These are phyloP conservation scores for Inonotus hispidus DNA, from an alignment of 1,284 basidiomycete genomes.

Conservation along the genomic window DNA sequence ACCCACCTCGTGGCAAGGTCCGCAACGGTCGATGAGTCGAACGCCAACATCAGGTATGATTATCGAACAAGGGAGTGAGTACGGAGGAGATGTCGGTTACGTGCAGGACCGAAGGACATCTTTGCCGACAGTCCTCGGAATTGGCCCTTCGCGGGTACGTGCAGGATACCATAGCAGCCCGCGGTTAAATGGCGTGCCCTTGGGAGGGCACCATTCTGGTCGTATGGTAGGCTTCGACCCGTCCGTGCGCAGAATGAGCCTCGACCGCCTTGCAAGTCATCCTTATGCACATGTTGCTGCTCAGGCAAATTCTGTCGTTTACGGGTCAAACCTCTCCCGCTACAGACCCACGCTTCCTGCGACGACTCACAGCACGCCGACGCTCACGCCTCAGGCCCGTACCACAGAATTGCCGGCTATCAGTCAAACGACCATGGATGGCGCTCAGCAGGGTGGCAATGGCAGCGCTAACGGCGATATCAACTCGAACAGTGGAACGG, in stretches of 20 bases:
- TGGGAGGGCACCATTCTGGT: neutral
- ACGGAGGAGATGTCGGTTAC: neutral
- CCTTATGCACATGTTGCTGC: constrained; percentile 57
- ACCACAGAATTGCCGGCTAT: constrained; percentile 11
- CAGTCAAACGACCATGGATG: neutral
- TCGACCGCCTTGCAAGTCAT: constrained; percentile 56
- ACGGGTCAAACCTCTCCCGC: constrained; percentile 33
- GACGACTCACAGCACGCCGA: constrained; percentile 13
- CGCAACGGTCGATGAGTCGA: constrained; percentile 10
- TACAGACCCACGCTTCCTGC: constrained; percentile 26
- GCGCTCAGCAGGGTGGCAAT: neutral
- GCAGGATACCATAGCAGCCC: neutral
- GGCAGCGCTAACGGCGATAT: neutral
- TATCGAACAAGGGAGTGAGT: neutral
- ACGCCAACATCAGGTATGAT: constrained; percentile 11
- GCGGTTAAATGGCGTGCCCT: neutral
- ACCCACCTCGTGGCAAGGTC: constrained; percentile 7
- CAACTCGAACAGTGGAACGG: neutral
- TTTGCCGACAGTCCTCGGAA: constrained; percentile 15
- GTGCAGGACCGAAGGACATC: constrained; percentile 13
- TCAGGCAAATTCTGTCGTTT: constrained; percentile 48
- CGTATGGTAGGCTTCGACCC: constrained; percentile 14
- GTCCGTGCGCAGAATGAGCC: constrained; percentile 46
- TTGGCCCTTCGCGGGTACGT: constrained; percentile 1
- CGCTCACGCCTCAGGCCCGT: constrained; percentile 14